A percentile compares a stretch with the other conserved stretches of the same genome.
Evolutionary conservation across 169 alveolate species (phyloP).

Genomic region (Blepharisma undulans): DNA sequence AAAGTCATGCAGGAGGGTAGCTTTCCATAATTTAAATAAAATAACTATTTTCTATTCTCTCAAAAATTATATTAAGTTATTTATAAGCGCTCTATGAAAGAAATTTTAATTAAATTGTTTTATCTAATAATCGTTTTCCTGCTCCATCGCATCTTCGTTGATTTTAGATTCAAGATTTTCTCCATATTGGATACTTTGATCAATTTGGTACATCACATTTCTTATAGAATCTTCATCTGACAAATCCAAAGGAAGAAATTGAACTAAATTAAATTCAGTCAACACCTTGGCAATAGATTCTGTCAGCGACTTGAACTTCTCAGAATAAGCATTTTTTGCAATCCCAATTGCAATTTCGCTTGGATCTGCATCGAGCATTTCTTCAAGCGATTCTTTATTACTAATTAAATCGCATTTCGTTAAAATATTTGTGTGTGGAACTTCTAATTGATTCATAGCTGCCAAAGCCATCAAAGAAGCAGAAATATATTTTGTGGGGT

Average conservation of each 20-base stretch:
- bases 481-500: slow-evolving; percentile 92
- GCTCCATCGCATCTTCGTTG: neutral
- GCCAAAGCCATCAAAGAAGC: slow-evolving; percentile 94
- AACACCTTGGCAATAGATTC: slow-evolving; percentile 30
- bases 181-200: slow-evolving; percentile 50
- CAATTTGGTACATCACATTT: slow-evolving; percentile 33
- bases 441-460: slow-evolving; percentile 94
- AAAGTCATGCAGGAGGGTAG: slow-evolving; percentile 12
- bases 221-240: slow-evolving; percentile 43
- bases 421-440: slow-evolving; percentile 94
- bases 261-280: slow-evolving; percentile 18
- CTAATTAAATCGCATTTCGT: slow-evolving; percentile 93
- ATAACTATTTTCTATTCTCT: neutral
- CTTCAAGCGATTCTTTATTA: slow-evolving; percentile 61
- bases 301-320: slow-evolving; percentile 25
- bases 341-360: neutral
- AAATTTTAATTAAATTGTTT: neutral
- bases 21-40: neutral
- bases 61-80: too few species aligned
- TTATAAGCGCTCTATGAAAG: neutral
- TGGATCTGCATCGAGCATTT: slow-evolving; percentile 38
- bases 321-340: neutral
- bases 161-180: slow-evolving; percentile 47
- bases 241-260: neutral
- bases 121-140: neutral